Percentiles rank a stretch among this genome's conserved stretches.
Evolutionary conservation across 441 rosid genomes (phyloP).

Genomic region (Euphorbia schlechtendalii): DNA sequence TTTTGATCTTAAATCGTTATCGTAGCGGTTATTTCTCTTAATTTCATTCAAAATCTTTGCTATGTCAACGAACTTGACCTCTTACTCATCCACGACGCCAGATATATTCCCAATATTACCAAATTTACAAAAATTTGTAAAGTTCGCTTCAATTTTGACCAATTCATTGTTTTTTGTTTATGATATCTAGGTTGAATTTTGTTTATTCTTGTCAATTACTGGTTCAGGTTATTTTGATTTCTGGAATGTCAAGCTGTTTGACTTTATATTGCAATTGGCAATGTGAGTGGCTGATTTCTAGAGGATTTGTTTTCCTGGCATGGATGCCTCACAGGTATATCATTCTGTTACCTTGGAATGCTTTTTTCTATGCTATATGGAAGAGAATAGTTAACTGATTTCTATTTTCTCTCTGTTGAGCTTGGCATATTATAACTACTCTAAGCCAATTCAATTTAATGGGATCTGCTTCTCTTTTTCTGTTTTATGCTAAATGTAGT

Average conservation of each 20-base stretch:
- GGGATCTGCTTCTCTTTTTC: neutral
- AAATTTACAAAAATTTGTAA: neutral
- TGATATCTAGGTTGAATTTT: neutral
- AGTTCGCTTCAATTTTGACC: neutral
- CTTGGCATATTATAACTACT: neutral
- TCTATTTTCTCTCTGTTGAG: neutral
- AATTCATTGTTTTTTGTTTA: neutral
- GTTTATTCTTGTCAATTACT: neutral
- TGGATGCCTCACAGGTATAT: constrained; percentile 6
- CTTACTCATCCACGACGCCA: neutral
- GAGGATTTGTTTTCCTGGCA: constrained; percentile 3
- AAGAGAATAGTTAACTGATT: neutral
- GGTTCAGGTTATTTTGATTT: constrained; percentile 1
- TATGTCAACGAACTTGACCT: neutral
- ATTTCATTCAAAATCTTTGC: neutral
- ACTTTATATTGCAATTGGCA: constrained; percentile 6
- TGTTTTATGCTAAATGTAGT: neutral
- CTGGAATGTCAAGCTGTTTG: neutral
- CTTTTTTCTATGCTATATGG: neutral
- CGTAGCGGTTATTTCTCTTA: neutral
- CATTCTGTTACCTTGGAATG: neutral
- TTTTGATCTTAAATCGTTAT: neutral
- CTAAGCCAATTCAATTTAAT: neutral
- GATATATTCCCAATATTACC: neutral
- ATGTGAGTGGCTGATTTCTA: constrained; percentile 4